These are phyloP conservation scores for Neopestalotiopsis sp. DNA, from an alignment of 2,329 filamentous ascomycete species.

Conservation along the genomic window DNA sequence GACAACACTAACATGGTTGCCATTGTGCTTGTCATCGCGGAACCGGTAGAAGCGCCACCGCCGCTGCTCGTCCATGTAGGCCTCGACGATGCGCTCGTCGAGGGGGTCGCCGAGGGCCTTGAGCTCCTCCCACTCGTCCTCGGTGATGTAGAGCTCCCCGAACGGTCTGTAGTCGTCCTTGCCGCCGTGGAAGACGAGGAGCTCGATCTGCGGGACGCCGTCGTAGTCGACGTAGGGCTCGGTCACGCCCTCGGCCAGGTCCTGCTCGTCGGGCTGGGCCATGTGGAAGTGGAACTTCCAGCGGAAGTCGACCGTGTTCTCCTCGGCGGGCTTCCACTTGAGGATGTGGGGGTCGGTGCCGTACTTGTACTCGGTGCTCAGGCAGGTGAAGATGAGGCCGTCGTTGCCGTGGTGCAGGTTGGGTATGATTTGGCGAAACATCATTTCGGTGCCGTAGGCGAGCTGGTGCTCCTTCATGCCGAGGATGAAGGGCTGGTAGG, in stretches of 20 bases:
- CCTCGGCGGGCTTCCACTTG: conserved; percentile 95
- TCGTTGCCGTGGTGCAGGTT: conserved; percentile 91
- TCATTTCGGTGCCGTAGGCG: conserved; percentile 86
- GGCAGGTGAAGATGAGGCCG: conserved; percentile 96
- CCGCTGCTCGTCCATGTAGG: conserved; percentile 75
- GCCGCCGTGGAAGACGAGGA: conserved; percentile 73
- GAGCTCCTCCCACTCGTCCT: conserved; percentile 82
- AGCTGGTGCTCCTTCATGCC: conserved; percentile 90
- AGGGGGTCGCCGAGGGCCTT: conserved; percentile 77
- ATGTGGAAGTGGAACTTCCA: conserved; percentile 77
- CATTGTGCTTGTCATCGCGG: conserved; percentile 89
- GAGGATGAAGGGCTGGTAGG: conserved; percentile 77
- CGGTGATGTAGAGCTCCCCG: conserved; percentile 70
- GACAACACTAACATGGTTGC: conserved; percentile 86
- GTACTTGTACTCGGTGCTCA: conserved; percentile 81
- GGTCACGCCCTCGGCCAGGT: conserved; percentile 69
- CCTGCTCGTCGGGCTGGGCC: conserved; percentile 69
- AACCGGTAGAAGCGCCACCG: conserved; percentile 89
- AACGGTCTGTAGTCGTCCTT: conserved; percentile 66
- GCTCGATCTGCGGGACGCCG: conserved; percentile 72
- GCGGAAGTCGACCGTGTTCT: conserved; percentile 94
- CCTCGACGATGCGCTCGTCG: conserved; percentile 90
- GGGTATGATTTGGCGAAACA: conserved; percentile 88
- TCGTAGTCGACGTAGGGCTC: conserved; percentile 79
- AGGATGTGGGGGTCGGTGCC: conserved; percentile 93